These are phyloP conservation scores for Microdochium nivale DNA, from an alignment of 2,329 filamentous ascomycete species.

Conservation along the genomic window DNA sequence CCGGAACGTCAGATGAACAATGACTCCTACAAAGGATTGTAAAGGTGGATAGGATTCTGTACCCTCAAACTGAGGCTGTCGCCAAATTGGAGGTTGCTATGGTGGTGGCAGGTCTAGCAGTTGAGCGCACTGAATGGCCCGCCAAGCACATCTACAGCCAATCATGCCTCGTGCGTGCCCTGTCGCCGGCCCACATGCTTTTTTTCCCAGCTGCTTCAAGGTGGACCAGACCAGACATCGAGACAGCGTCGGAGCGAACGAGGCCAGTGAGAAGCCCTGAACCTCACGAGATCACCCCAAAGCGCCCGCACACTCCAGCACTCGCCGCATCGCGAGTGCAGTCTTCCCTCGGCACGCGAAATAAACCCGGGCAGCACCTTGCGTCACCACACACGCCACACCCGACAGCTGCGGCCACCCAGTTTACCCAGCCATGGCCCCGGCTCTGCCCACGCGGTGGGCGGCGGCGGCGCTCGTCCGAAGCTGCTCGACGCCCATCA, in stretches of 20 bases:
- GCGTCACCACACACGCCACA: neutral
- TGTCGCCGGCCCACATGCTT: constrained; percentile 6
- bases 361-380: neutral
- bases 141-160: neutral
- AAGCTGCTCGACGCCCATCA: constrained; percentile 14
- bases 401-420: neutral
- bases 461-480: constrained; percentile 26
- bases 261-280: neutral
- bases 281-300: neutral
- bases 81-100: neutral
- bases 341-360: neutral
- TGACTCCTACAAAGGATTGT: neutral
- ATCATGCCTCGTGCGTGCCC: neutral
- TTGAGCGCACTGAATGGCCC: neutral
- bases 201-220: constrained; percentile 9
- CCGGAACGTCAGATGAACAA: no score
- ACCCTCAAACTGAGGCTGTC: neutral
- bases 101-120: neutral
- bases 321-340: neutral
- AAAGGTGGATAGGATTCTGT: neutral
- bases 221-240: neutral
- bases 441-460: constrained; percentile 35
- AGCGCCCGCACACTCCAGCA: neutral
- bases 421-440: constrained; percentile 27
- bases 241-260: neutral